phyloP scores from a whole-genome alignment of 805 yeast species.

The Saccharomyces paradoxus region DNA sequence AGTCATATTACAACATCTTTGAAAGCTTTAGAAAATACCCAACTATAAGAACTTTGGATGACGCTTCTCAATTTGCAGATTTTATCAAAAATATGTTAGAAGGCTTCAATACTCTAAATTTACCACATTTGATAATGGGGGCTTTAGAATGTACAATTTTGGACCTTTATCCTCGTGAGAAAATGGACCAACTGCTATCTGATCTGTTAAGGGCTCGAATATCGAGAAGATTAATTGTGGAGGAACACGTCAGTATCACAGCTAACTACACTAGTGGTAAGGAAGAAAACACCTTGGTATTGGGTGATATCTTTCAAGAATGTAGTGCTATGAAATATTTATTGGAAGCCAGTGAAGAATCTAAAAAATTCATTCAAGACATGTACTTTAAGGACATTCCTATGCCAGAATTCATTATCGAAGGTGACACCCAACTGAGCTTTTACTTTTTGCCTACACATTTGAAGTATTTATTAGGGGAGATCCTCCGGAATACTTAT shows the following conservation, averaged over 20 bases:
- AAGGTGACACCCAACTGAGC: constrained; percentile 56
- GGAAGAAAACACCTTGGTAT: constrained; percentile 38
- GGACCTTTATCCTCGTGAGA: constrained; percentile 45
- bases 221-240: constrained; percentile 81
- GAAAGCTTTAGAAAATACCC: constrained; percentile 74
- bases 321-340: constrained; percentile 69
- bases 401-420: constrained; percentile 70
- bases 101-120: constrained; percentile 69
- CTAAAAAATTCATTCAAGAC: constrained; percentile 44
- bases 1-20: constrained; percentile 80
- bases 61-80: constrained; percentile 65
- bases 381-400: constrained; percentile 43
- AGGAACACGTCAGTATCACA: constrained; percentile 80
- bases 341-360: constrained; percentile 42
- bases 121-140: constrained; percentile 90
- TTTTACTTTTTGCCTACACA: constrained; percentile 85
- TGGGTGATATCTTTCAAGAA: constrained; percentile 75
- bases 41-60: constrained; percentile 57
- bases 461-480: constrained; percentile 79
- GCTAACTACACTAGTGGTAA: constrained; percentile 45
- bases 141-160: constrained; percentile 71
- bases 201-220: constrained; percentile 77
- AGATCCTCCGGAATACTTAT: constrained; percentile 73
- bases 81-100: constrained; percentile 53
- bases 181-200: constrained; percentile 68